phyloP scores from a whole-genome alignment of 257 asterid species.

The Solanum virginianum region DNA sequence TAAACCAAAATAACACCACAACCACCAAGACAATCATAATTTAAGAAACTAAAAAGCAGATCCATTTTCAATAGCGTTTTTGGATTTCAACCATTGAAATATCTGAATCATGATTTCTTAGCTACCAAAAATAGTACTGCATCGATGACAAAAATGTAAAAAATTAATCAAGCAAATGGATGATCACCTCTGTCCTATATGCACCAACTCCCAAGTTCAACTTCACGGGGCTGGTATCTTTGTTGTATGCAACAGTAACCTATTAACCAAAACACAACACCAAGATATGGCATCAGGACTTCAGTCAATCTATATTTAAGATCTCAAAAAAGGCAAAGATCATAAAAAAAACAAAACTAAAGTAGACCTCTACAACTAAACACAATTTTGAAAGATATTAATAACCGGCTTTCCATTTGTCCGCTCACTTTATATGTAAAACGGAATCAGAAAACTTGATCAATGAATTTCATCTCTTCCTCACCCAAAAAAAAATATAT shows the following conservation, averaged over 20 bases:
- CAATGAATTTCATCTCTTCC: not conserved
- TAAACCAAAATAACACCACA: not conserved
- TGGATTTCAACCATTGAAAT: not conserved
- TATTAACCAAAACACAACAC: constrained; percentile 2
- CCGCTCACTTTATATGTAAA: not conserved
- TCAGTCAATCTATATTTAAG: not conserved
- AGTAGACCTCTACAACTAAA: not conserved
- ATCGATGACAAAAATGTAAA: not conserved
- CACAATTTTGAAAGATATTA: not conserved
- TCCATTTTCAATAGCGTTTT: not conserved
- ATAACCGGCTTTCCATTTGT: not conserved
- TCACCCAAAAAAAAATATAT: not conserved
- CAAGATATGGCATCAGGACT: not conserved
- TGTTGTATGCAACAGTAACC: constrained; percentile 93
- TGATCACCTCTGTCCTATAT: constrained; percentile 86
- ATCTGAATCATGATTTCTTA: not conserved
- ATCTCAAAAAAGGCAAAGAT: not conserved
- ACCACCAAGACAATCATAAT: not conserved
- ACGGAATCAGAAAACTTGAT: not conserved
- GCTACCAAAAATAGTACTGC: not conserved
- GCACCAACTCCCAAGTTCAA: constrained; percentile 97
- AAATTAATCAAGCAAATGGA: not conserved
- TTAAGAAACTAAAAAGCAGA: not conserved
- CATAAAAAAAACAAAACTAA: not conserved
- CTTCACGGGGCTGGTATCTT: constrained; percentile 78